These are phyloP conservation scores for Cercospora sp. DNA, from an alignment of 2,329 filamentous ascomycete genomes.

Conservation along the genomic window DNA sequence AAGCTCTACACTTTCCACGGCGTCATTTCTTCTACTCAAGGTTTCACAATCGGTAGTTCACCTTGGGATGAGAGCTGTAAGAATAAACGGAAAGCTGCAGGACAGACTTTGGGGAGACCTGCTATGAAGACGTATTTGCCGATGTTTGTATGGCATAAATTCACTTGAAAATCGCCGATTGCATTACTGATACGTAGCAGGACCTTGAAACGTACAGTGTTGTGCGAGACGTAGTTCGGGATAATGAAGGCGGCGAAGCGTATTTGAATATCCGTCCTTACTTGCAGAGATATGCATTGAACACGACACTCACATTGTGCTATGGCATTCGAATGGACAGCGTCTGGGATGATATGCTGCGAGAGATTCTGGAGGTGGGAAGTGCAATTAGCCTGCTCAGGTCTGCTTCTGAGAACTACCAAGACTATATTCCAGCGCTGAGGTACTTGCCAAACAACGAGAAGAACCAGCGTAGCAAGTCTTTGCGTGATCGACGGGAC, in stretches of 20 bases:
- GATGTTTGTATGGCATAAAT: conserved; percentile 45
- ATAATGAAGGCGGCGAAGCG: conserved; percentile 45
- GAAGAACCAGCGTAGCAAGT: conserved; percentile 51
- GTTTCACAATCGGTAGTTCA: conserved; percentile 57
- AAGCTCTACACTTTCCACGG: conserved; percentile 58
- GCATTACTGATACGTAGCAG: neutral
- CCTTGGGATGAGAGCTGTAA: conserved; percentile 58
- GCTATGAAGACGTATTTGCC: conserved; percentile 52
- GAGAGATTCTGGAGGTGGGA: conserved; percentile 56
- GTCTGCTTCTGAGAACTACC: conserved; percentile 55
- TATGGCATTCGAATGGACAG: conserved; percentile 59
- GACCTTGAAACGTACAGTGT: conserved; percentile 57
- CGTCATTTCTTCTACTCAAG: conserved; percentile 54
- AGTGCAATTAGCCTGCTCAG: conserved; percentile 54
- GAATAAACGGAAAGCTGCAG: conserved; percentile 56
- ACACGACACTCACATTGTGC: conserved; percentile 57
- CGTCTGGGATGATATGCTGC: conserved; percentile 54
- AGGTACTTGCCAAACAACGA: conserved; percentile 56
- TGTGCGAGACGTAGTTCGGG: conserved; percentile 49
- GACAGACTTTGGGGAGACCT: conserved; percentile 49
- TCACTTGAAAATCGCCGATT: neutral
- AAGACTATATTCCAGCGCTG: conserved; percentile 55
- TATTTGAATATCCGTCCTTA: conserved; percentile 51
- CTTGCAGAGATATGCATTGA: conserved; percentile 56
- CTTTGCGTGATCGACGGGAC: conserved; percentile 52